Percentiles rank a stretch among this genome's conserved stretches.
These are phyloP conservation scores for Neophaeococcomyces aloes DNA, from an alignment of 2,329 filamentous ascomycete genomes.

Conservation along the genomic window DNA sequence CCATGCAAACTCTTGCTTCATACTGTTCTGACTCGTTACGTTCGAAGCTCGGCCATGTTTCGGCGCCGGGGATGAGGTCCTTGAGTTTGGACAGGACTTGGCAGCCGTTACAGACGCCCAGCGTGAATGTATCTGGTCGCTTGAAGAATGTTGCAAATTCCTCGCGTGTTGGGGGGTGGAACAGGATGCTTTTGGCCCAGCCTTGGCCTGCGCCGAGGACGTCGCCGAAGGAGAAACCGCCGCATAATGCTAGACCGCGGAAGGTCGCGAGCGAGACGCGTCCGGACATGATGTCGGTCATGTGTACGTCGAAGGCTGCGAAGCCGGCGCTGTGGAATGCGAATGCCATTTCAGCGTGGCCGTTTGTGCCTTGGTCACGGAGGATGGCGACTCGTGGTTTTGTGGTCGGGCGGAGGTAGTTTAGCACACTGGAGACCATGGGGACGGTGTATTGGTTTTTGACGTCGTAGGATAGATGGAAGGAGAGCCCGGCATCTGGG, in stretches of 20 bases:
- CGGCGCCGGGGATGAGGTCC: conserved; percentile 73
- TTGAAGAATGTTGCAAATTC: conserved; percentile 81
- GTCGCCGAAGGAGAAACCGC: conserved; percentile 91
- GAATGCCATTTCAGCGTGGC: conserved; percentile 95
- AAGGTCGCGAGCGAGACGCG: conserved; percentile 73
- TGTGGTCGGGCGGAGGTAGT: conserved; percentile 49
- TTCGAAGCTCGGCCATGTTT: conserved; percentile 75
- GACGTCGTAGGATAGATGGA: conserved; percentile 70
- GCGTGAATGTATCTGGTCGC: conserved; percentile 76
- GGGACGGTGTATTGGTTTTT: conserved; percentile 46
- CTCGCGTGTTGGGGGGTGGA: conserved; percentile 63
- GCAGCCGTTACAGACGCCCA: conserved; percentile 95
- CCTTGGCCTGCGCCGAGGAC: conserved; percentile 90
- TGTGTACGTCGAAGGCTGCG: conserved; percentile 85
- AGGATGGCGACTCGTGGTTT: conserved; percentile 80
- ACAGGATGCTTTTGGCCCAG: conserved; percentile 87
- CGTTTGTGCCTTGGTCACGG: conserved; percentile 90
- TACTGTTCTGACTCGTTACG: conserved; percentile 80
- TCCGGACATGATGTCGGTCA: conserved; percentile 77
- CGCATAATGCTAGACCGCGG: conserved; percentile 82
- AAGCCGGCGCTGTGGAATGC: conserved; percentile 88
- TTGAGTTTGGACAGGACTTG: conserved; percentile 83
- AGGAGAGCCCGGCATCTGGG: conserved; percentile 70
- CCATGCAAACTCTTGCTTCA: conserved; percentile 80
- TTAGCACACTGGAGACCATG: conserved; percentile 35